Percentiles rank a stretch among this genome's conserved stretches.
Conservation (phyloP, 208 protist genomes). For the Zelonia costaricensis region DNA sequence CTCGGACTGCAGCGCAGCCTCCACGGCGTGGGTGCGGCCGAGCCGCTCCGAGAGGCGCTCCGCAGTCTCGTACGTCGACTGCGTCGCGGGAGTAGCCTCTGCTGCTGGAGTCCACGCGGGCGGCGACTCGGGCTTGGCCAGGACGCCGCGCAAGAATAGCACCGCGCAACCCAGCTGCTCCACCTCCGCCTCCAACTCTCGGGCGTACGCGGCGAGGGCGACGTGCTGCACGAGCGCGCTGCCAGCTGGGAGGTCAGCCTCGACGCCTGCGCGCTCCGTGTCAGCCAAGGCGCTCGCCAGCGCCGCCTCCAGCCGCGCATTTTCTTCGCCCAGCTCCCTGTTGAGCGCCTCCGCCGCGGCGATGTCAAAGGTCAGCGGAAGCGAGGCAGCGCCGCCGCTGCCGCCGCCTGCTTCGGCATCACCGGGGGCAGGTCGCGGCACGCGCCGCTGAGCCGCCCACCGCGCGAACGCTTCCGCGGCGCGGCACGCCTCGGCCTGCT, state of each 20-base stretch:
- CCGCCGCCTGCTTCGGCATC: too few relatives aligned
- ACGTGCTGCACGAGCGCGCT: slow-evolving; percentile 32
- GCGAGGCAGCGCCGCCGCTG: slow-evolving; percentile 3
- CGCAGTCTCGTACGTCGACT: neutral
- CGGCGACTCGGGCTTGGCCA: slow-evolving; percentile 14
- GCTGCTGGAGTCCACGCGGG: neutral
- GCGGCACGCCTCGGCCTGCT: slow-evolving; percentile 21
- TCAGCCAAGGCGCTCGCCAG: slow-evolving; percentile 22
- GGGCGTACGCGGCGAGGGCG: slow-evolving; percentile 5
- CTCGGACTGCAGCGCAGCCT: neutral
- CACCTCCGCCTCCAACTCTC: slow-evolving; percentile 33
- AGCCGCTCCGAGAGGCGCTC: neutral
- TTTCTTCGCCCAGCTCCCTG: slow-evolving; percentile 31
- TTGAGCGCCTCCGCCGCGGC: slow-evolving; percentile 23
- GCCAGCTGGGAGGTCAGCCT: slow-evolving; percentile 9
- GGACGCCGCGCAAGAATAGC: slow-evolving; percentile 34
- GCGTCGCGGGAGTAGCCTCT: neutral
- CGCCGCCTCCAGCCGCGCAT: slow-evolving; percentile 26
- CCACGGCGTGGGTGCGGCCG: slow-evolving; percentile 3
- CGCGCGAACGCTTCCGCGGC: slow-evolving; percentile 15
- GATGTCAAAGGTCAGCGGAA: slow-evolving; percentile 16
- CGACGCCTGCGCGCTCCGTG: neutral
- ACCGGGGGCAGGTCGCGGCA: slow-evolving; percentile 1
- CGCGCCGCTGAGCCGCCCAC: slow-evolving; percentile 9
- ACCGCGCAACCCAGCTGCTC: slow-evolving; percentile 42